Evolutionary conservation across 176 grass and related monocot genomes (phyloP), one percentile per base, ranked within the genome.

Genomic region (Elaeis guineensis): DNA sequence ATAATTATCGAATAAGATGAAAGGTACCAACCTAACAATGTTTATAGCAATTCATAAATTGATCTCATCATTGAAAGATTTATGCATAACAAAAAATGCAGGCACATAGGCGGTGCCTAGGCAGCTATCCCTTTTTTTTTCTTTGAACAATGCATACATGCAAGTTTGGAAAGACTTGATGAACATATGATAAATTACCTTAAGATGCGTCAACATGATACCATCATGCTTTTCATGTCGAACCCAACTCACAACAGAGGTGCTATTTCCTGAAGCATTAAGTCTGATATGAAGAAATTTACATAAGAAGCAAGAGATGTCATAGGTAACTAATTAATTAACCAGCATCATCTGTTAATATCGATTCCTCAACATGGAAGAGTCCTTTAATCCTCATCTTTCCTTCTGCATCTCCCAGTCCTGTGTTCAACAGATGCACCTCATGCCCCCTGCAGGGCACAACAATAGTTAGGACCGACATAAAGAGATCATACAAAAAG

Each of bases 241-340:
- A 72, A 89, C 49, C 93, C 93, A 98, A 62, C 61, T 86, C 51
- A 98, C 87, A 82, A 80, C 72, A 63, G 84, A 73, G 80, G 80
- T 80, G 61, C 67, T 87, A 80, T 71, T 82, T 67, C 80, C 93
- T 98, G 63, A 49, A 65, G 59, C 16, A 80, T 55, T 62, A 70
- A 63, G 50, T 54, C 22, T 69, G 18, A 8, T 72, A 25, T 75
- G 69, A 12, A 72, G 24, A 17, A 65, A 65, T 18, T 25, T 23
- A 1, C 18, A 56, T 7, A 74, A 17, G 32, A 57, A 67, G n/a
- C 25, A 56, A 19, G 48, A 48, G 19, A 48, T 57, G 35, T 66
- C n/a, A 61, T 19, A 49, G 16, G 75, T 39, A 19, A 56, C 25
- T 61, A 28, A 55, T 54, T 57, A 51, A 72, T 58, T 35, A 1